A percentile compares a stretch with the other conserved stretches of the same genome.
Evolutionary conservation across 2,329 filamentous ascomycete genomes (phyloP).

Genomic region (Colletotrichum sp.): DNA sequence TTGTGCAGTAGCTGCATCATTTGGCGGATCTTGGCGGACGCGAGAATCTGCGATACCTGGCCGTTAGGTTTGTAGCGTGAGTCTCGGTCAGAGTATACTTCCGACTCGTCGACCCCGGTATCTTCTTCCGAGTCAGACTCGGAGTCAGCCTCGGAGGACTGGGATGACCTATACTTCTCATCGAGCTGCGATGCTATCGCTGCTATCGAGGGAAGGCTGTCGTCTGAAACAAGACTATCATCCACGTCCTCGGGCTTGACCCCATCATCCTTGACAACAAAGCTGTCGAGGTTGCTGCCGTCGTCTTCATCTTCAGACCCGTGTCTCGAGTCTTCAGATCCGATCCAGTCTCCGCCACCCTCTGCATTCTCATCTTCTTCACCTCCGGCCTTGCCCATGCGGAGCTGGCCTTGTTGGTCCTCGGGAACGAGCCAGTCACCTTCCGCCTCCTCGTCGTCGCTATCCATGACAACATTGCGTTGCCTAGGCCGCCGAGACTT

Average conservation of each 20-base stretch:
- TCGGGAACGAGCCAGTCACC: conserved; percentile 83
- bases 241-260: conserved; percentile 33
- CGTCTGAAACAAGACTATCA: conserved; percentile 32
- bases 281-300: conserved; percentile 59
- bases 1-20: conserved; percentile 80
- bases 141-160: neutral
- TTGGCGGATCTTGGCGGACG: conserved; percentile 91
- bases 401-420: conserved; percentile 62
- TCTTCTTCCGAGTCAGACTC: conserved; percentile 40
- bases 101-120: conserved; percentile 44
- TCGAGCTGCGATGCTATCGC: conserved; percentile 37
- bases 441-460: conserved; percentile 72
- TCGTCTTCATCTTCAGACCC: conserved; percentile 61
- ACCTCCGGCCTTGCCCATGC: conserved; percentile 80
- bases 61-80: conserved; percentile 33
- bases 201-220: conserved; percentile 41
- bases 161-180: conserved; percentile 21
- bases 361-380: conserved; percentile 88
- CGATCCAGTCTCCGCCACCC: conserved; percentile 81
- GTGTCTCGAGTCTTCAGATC: conserved; percentile 69
- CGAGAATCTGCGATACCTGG: conserved; percentile 57
- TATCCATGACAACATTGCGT: conserved; percentile 66
- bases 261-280: conserved; percentile 58
- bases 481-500: conserved; percentile 46
- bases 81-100: conserved; percentile 46